Percentiles rank a stretch among this genome's conserved stretches.
Evolutionary conservation across 2,329 filamentous ascomycete species (phyloP).

Genomic region (Exophiala phaeomuriformis): DNA sequence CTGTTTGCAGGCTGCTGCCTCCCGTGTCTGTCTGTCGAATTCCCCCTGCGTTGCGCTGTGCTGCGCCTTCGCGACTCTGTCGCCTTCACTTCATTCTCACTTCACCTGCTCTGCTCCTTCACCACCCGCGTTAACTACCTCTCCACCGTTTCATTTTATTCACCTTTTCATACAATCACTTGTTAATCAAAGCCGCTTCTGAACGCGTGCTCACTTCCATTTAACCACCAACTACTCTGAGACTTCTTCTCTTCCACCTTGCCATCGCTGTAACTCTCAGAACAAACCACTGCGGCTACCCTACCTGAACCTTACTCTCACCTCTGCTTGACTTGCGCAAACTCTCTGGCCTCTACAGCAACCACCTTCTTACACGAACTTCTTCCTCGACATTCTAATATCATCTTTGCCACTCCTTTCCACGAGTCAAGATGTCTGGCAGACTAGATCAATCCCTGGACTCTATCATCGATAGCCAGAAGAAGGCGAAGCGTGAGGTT

Average conservation of each 20-base stretch:
- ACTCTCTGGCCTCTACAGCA: not conserved
- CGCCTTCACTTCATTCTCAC: not conserved
- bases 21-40: not conserved
- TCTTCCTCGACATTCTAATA: constrained; percentile 6
- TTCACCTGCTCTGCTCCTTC: not conserved
- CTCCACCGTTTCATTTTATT: not conserved
- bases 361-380: not conserved
- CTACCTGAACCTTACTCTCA: not conserved
- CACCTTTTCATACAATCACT: not conserved
- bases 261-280: not conserved
- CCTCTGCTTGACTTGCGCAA: constrained; percentile 4
- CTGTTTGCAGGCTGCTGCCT: not conserved
- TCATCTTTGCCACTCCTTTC: constrained; percentile 8
- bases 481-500: constrained; percentile 47
- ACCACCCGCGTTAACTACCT: not conserved
- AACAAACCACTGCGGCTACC: not conserved
- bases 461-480: constrained; percentile 80
- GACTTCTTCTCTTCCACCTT: not conserved
- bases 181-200: not conserved
- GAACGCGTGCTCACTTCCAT: no score
- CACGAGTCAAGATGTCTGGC: constrained; percentile 64
- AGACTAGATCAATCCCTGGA: constrained; percentile 97
- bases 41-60: not conserved
- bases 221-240: not conserved
- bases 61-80: not conserved